Evolutionary conservation across 2,329 filamentous ascomycete genomes (phyloP), one percentile per base, ranked within the genome.

Genomic region (Nemania sp.): DNA sequence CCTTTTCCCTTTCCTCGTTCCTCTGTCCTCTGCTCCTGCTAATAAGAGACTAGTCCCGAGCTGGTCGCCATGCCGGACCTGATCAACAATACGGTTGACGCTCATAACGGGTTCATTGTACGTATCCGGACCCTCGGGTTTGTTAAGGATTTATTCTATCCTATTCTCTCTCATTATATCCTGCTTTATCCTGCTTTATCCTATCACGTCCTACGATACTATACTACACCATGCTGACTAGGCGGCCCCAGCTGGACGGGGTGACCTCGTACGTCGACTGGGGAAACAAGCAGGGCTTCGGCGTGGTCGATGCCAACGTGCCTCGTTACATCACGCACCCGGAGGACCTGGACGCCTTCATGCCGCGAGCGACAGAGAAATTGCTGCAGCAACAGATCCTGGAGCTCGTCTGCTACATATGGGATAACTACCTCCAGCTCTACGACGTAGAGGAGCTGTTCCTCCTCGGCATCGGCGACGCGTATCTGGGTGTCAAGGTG

Each of bases 351-450:
- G 81, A 85, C 37, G 70, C 81, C 1, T 81, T 77, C 62, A 81
- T 77, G 2, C 77, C 80, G 0, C 71, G 74, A 1, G 73, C 77
- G 29, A 76, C 76, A 32, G 83, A 83, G 66, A 76, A 74, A 53
- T 76, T 75, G 1, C 71, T 86, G 7, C 82, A 89, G 63, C 79
- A 81, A 56, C 84, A 85, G 74, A 87, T 85, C 0, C 87, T 90
- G 63, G 88, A 94, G 62, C 79, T 97, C 11, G 86, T 94, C 4
- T 87, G 84, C 62, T 98, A 97, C 71, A 80, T 99, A 13, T 99
- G 95, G 95, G 93, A 97, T 69, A 99, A 99, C 72, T 97, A 97
- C 71, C 87, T 99, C 18, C 91, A 97, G 79, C 81, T 90, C 34
- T 87, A 88, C 52, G 83, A 90, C 2, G 81, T 84, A 0, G 87